Conservation (phyloP, 2,329 filamentous ascomycete genomes). For the Fonsecaea monophora region DNA sequence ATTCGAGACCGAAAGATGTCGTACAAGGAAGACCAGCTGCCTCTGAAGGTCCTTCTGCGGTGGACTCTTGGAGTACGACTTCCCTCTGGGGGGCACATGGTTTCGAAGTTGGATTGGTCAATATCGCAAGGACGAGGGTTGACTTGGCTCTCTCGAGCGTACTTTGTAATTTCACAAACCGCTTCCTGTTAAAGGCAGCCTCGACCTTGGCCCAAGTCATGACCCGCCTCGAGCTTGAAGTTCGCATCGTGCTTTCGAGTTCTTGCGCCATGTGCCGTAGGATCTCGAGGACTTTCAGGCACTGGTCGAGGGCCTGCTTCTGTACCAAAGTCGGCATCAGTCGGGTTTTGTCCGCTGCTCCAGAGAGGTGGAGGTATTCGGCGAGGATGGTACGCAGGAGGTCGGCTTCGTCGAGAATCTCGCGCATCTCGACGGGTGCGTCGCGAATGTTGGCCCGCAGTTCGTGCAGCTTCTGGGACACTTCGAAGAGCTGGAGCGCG, state of each 20-base stretch:
- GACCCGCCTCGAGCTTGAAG: background rate
- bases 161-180: background rate
- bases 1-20: background rate
- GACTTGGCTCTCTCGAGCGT: constrained; percentile 5
- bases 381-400: background rate
- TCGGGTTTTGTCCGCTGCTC: background rate
- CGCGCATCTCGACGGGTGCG: background rate
- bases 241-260: background rate
- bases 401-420: constrained; percentile 7
- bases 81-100: background rate
- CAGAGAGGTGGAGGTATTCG: background rate
- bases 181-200: background rate
- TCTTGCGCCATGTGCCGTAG: background rate
- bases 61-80: background rate
- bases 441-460: background rate
- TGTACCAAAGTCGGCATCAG: background rate
- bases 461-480: background rate
- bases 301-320: background rate
- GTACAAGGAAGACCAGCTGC: background rate
- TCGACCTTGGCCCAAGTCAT: constrained; percentile 5
- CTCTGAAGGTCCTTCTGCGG: background rate
- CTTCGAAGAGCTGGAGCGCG: background rate
- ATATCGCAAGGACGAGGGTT: constrained; percentile 1
- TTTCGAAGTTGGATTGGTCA: background rate
- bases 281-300: background rate